Evolutionary conservation across 345 rosid genomes (phyloP), one percentile per base, ranked within the genome.

Genomic region (Lagerstroemia speciosa): DNA sequence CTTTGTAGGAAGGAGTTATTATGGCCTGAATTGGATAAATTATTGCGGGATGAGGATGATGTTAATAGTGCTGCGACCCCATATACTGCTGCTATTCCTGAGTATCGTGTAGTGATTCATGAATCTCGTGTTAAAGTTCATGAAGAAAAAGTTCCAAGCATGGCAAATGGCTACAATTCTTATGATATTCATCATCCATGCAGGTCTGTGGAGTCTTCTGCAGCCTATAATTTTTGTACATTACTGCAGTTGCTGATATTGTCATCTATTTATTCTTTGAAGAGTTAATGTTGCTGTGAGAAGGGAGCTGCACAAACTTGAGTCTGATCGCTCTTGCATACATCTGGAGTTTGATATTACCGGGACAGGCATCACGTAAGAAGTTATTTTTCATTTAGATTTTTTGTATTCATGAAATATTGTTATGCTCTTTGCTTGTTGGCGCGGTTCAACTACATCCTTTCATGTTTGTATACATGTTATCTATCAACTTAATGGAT

Each of bases 251-350:
- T 67, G 17, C 32, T 50, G 38, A 48, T 65, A 16, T 46, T 64
- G 27, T 12, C 33, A 24, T 67, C 34, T 22, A 24, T 46, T 36
- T 65, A 15, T 46, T 66, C 71, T 11, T 53, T 82, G 70, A 70
- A 93, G 98, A 81, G 78, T 92, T 40, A 92, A 88, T 82, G 98
- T 95, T 62, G 89, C 89, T 67, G 83, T 86, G 69, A 86, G 83
- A 73, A 92, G 73, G 78, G 99, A 95, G 84, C 97, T 95, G 77
- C 99, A 95, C 75, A 79, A 89, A 71, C 85, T 90, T 43, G 87
- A 73, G 69, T 95, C 99, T 74, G 99, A 92, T 71, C 99, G 99
- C 69, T 95, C 98, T 46, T 95, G 98, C 86, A 95, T 85, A 43
- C 99, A 95, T 80, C 79, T 95, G 83, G 99, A 95, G 73, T 92